These are phyloP conservation scores for Colletotrichum falcatum DNA, from an alignment of 2,329 filamentous ascomycete species.

Conservation along the genomic window DNA sequence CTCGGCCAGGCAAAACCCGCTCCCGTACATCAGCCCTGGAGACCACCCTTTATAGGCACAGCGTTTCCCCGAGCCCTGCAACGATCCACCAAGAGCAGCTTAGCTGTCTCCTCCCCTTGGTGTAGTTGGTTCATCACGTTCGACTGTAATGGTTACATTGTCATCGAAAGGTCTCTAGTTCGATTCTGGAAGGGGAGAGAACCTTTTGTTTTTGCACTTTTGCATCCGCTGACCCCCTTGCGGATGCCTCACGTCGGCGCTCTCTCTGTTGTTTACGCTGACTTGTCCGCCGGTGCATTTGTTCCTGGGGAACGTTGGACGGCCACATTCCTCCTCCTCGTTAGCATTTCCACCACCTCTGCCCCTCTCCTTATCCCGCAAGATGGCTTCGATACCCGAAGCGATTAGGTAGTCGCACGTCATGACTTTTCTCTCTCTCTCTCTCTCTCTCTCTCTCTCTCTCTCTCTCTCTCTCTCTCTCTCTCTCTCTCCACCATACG, in stretches of 20 bases:
- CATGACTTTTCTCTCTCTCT: background rate
- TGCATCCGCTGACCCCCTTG: no score
- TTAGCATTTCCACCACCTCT: background rate
- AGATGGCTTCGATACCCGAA: background rate
- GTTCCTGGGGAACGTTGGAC: background rate
- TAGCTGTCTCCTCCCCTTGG: slow-evolving; percentile 15
- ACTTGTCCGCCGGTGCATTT: no score
- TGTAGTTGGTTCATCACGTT: slow-evolving; percentile 38
- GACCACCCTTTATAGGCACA: background rate
- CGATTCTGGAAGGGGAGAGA: slow-evolving; percentile 28
- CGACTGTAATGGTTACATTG: slow-evolving; percentile 36
- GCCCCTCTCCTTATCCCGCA: background rate
- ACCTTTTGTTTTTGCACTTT: background rate
- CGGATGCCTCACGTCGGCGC: no score
- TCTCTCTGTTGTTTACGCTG: background rate
- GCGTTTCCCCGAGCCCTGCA: fast-evolving
- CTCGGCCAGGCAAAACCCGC: background rate
- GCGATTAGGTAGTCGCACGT: background rate
- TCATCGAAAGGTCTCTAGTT: slow-evolving; percentile 36
- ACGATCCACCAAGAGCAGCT: slow-evolving; percentile 13
- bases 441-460: no score
- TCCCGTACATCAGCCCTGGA: fast-evolving
- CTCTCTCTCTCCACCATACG: no score
- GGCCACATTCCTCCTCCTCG: no score
- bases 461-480: no score